Evolutionary conservation across 768 basidiomycete genomes (phyloP).

Genomic region (Daedalea quercina): DNA sequence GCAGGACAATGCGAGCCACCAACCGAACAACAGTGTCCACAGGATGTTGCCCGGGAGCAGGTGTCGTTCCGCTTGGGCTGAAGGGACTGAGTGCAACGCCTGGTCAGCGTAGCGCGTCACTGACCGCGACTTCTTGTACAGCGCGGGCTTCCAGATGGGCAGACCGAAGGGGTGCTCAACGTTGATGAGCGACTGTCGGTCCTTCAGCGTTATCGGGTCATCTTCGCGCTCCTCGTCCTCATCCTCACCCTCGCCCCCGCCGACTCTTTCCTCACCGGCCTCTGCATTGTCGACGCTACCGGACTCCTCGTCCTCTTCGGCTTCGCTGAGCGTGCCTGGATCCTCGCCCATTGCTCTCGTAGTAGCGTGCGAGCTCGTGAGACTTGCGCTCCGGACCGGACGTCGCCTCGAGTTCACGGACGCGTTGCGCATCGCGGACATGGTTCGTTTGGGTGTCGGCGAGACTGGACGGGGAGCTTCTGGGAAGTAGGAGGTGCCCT

Average conservation of each 20-base stretch:
- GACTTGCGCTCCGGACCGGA: slow-evolving; percentile 50
- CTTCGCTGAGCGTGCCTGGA: slow-evolving; percentile 40
- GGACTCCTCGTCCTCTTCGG: slow-evolving; percentile 39
- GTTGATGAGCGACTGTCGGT: slow-evolving; percentile 96
- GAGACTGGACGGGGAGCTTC: slow-evolving; percentile 33
- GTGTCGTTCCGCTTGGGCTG: slow-evolving; percentile 89
- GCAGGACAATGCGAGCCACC: slow-evolving; percentile 83
- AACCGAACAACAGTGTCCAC: slow-evolving; percentile 87
- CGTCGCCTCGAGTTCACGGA: slow-evolving; percentile 43
- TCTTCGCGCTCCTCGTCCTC: slow-evolving; percentile 45
- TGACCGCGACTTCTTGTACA: slow-evolving; percentile 96
- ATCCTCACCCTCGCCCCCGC: slow-evolving; percentile 28
- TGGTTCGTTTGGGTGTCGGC: slow-evolving; percentile 37
- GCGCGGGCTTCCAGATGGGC: slow-evolving; percentile 98
- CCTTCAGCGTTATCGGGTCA: slow-evolving; percentile 88
- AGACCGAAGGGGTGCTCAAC: slow-evolving; percentile 99
- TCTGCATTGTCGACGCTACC: slow-evolving; percentile 15
- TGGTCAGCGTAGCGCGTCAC: slow-evolving; percentile 95
- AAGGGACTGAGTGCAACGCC: slow-evolving; percentile 88
- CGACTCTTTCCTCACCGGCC: slow-evolving; percentile 23
- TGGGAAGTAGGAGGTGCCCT: slow-evolving; percentile 63
- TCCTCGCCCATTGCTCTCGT: slow-evolving; percentile 41
- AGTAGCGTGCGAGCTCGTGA: slow-evolving; percentile 49
- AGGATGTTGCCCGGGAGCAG: slow-evolving; percentile 90
- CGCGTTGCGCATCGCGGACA: slow-evolving; percentile 41